Percentiles rank a stretch among this genome's conserved stretches.
Evolutionary conservation across 2,329 filamentous ascomycete species (phyloP).

Genomic region (Curvularia sp.): DNA sequence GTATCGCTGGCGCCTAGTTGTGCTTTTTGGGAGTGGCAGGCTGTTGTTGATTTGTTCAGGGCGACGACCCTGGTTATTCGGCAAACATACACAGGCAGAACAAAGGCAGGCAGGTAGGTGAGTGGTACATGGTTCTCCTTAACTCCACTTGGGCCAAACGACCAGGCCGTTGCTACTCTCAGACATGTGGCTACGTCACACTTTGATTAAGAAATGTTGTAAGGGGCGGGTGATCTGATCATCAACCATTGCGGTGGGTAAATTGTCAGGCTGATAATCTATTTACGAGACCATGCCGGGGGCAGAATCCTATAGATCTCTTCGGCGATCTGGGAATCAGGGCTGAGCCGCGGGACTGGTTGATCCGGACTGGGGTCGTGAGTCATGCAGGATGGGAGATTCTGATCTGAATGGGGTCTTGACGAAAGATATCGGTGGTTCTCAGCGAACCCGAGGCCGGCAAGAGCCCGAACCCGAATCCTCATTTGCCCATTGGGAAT

Average conservation of each 20-base stretch:
- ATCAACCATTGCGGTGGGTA: constrained; percentile 11
- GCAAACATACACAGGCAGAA: neutral
- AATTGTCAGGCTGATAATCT: constrained; percentile 7
- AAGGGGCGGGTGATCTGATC: constrained; percentile 13
- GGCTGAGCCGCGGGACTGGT: constrained; percentile 13
- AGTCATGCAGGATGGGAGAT: constrained; percentile 11
- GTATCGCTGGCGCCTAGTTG: neutral
- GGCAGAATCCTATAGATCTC: constrained; percentile 6
- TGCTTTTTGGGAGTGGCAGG: constrained; percentile 9
- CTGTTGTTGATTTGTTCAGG: constrained; percentile 5
- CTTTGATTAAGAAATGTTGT: constrained; percentile 7
- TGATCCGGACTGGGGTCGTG: constrained; percentile 14
- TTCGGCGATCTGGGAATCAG: constrained; percentile 14
- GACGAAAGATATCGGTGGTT: neutral
- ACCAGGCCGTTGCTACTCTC: neutral
- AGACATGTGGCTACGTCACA: constrained; percentile 11
- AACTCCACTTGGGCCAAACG: constrained; percentile 6
- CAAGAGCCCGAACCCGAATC: constrained; percentile 4
- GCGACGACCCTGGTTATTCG: constrained; percentile 3
- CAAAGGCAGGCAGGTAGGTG: neutral
- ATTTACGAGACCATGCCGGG: constrained; percentile 7
- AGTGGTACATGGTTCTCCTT: constrained; percentile 8
- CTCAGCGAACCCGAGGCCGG: constrained; percentile 2
- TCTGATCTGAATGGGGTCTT: constrained; percentile 3
- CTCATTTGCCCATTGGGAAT: constrained; percentile 3